Evolutionary conservation across 2,329 filamentous ascomycete genomes (phyloP).

Genomic region (Rutstroemia sp.): DNA sequence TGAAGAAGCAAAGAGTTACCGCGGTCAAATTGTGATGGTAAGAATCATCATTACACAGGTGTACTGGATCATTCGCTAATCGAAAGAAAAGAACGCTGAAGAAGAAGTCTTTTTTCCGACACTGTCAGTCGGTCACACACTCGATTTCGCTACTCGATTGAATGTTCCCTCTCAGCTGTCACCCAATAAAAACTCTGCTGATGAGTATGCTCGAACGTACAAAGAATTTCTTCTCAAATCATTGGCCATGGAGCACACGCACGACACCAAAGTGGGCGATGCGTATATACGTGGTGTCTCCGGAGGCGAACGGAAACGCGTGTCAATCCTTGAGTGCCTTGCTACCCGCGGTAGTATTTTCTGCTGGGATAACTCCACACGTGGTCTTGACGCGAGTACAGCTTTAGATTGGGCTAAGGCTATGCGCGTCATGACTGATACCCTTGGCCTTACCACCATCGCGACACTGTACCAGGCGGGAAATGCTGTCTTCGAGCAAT

Average conservation of each 20-base stretch:
- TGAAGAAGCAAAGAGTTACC: slow-evolving; percentile 39
- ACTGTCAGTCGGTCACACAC: slow-evolving; percentile 43
- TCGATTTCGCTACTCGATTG: slow-evolving; percentile 48
- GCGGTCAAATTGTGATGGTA: slow-evolving; percentile 46
- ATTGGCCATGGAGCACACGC: slow-evolving; percentile 46
- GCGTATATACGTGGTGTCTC: slow-evolving; percentile 56
- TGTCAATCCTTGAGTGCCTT: slow-evolving; percentile 46
- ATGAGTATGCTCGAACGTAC: slow-evolving; percentile 37
- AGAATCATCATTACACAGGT: too few species aligned
- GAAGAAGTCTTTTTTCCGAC: slow-evolving; percentile 45
- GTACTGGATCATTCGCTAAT: too few species aligned
- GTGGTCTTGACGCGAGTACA: slow-evolving; percentile 58
- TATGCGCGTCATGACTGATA: slow-evolving; percentile 56
- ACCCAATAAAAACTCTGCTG: slow-evolving; percentile 38
- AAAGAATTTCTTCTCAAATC: slow-evolving; percentile 26
- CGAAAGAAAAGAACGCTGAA: slow-evolving; percentile 35
- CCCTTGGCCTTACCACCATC: slow-evolving; percentile 50
- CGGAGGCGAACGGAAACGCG: slow-evolving; percentile 54
- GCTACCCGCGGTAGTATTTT: slow-evolving; percentile 37
- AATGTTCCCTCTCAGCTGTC: slow-evolving; percentile 39
- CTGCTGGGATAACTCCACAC: slow-evolving; percentile 62
- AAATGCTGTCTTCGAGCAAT: slow-evolving; percentile 61
- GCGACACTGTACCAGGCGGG: slow-evolving; percentile 64
- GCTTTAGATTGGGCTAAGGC: slow-evolving; percentile 59
- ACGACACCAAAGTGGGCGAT: slow-evolving; percentile 47